Base-by-base conservation (phyloP, 169 alveolate genomes). In the Cryptosporidium bovis region DNA sequence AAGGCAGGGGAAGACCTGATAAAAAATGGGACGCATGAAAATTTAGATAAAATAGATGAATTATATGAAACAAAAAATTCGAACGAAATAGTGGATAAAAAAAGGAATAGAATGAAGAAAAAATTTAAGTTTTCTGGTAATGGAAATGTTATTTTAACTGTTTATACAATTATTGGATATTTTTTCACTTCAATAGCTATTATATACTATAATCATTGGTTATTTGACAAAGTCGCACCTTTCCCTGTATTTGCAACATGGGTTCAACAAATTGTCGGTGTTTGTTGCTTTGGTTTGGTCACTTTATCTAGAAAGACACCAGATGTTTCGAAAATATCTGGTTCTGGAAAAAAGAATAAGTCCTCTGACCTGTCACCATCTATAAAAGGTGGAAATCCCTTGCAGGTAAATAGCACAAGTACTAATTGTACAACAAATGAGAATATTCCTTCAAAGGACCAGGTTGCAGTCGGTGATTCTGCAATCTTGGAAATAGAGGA, bases 241-340 rank as follows among this genome's bases (percentile, higher is more conserved):
- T 77, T n/a, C 46, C 87, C 87, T 50, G 87, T 77, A 40, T 77
- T 77, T 40, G 87, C 65, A 77, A 77, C 87, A 10, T 77, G 87
- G 87, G 71, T 77, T 40, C 87, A 77, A 46, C 87, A 77, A 60
- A 60, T 77, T 40, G 87, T 77, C 7, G 87, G 87, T 1, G 71
- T 60, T 31, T 60, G 53, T 29, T 77, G 87, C 16, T 77, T 77
- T 60, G 87, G 87, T 44, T 27, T 77, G n/a, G 33, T 62, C 4
- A 34, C 77, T 16, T 62, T 77, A 2, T 77, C 69, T 62, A 60
- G 87, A 20, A 77, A 36, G 36, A 60, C 87, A 36, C 71, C 87
- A 29, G 48, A 56, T 13, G 13, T 60, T 7, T 77, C 87, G 24
- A 77, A 40, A 69, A 40, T 40, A 40, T 40, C 48, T 6, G 48